Conservation (phyloP, 2,329 filamentous ascomycete species). For the Fusarium praegraminearum region DNA sequence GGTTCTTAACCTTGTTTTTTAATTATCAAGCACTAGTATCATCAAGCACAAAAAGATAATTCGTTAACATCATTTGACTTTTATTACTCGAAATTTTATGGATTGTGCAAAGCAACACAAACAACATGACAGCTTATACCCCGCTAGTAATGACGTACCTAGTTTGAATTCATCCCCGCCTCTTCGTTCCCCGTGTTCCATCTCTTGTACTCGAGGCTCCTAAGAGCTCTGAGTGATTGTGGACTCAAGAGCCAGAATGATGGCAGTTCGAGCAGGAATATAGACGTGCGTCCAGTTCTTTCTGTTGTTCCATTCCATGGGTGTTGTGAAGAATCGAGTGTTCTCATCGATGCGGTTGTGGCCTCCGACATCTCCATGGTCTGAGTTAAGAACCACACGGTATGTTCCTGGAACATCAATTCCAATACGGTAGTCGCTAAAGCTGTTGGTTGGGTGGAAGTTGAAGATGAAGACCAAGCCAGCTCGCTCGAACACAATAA, state of each 20-base stretch:
- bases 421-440: slow-evolving; percentile 91
- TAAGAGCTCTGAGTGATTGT: slow-evolving; percentile 41
- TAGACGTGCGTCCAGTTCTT: slow-evolving; percentile 95
- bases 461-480: slow-evolving; percentile 96
- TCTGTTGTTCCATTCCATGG: slow-evolving; percentile 88
- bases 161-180: neutral
- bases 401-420: slow-evolving; percentile 89
- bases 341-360: slow-evolving; percentile 79
- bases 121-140: slow-evolving; percentile 1
- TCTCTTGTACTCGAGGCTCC: neutral
- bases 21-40: neutral
- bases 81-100: slow-evolving; percentile 20
- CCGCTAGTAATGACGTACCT: slow-evolving; percentile 8
- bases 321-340: slow-evolving; percentile 93
- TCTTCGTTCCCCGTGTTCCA: neutral
- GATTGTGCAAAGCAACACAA: slow-evolving; percentile 17
- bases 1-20: neutral
- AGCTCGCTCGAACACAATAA: slow-evolving; percentile 93
- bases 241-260: slow-evolving; percentile 70
- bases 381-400: slow-evolving; percentile 84
- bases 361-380: slow-evolving; percentile 82
- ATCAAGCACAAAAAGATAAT: neutral
- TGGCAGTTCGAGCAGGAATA: slow-evolving; percentile 82
- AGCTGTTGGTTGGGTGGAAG: slow-evolving; percentile 88
- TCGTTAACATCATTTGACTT: slow-evolving; percentile 6